These are phyloP conservation scores for Barnettozyma pratensis DNA, from an alignment of 805 yeast species.

Conservation along the genomic window DNA sequence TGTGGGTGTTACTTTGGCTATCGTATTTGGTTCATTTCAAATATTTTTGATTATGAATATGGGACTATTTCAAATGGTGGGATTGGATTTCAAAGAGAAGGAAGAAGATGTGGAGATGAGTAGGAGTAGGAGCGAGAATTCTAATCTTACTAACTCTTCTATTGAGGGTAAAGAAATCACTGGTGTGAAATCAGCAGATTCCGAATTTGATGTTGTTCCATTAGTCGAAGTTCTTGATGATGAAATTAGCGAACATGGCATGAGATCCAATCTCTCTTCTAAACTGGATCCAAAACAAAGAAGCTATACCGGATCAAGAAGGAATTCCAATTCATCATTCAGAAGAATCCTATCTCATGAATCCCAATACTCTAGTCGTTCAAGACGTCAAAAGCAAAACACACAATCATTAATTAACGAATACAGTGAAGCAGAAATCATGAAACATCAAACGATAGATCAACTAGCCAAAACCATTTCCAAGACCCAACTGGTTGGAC, in stretches of 20 bases:
- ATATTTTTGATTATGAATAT: conserved; percentile 65
- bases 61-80: conserved; percentile 68
- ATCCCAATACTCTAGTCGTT: conserved; percentile 14
- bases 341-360: conserved; percentile 6
- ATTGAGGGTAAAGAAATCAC: too few species aligned
- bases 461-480: conserved; percentile 16
- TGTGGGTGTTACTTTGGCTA: conserved; percentile 47
- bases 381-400: conserved; percentile 17
- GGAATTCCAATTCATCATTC: background rate
- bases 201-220: background rate
- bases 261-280: too few species aligned
- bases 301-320: background rate
- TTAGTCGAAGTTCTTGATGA: background rate
- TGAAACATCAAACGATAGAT: conserved; percentile 11
- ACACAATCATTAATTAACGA: conserved; percentile 18
- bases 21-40: conserved; percentile 45
- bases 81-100: conserved; percentile 53
- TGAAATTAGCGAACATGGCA: background rate
- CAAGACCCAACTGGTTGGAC: conserved; percentile 18
- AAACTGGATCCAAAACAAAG: background rate
- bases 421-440: conserved; percentile 22
- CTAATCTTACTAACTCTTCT: too few species aligned
- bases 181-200: background rate
- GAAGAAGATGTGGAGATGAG: conserved; percentile 3
- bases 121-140: background rate